Evolutionary conservation across 352 stramenopile species (phyloP).

Genomic region (Globisporangium alternatum): DNA sequence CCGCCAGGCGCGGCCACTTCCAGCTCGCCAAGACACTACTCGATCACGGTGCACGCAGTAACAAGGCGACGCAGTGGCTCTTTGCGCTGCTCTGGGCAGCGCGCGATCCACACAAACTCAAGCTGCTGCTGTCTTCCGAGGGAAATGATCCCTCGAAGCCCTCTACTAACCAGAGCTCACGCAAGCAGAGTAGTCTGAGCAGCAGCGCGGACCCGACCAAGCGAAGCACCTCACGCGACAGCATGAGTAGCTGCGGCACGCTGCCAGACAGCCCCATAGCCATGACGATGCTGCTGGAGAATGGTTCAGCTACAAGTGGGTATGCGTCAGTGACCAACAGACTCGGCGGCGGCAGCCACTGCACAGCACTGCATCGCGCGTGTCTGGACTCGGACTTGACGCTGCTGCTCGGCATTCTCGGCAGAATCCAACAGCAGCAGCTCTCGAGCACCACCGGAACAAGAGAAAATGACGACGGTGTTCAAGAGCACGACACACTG

Average conservation of each 20-base stretch:
- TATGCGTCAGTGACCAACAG: not conserved
- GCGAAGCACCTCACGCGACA: not conserved
- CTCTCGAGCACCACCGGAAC: not conserved
- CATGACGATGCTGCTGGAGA: not conserved
- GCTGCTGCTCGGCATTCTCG: constrained; percentile 3
- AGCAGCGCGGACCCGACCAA: not conserved
- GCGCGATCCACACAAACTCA: constrained; percentile 26
- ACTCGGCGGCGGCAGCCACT: not conserved
- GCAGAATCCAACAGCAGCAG: not conserved
- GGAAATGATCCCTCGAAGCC: not conserved
- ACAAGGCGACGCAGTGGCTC: constrained; percentile 19
- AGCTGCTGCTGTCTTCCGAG: constrained; percentile 23
- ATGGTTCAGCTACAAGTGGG: not conserved
- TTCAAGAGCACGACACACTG: not conserved
- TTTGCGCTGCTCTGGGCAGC: constrained; percentile 20
- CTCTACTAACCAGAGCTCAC: not conserved
- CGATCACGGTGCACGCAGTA: constrained; percentile 26
- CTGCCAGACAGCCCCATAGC: constrained; percentile 10
- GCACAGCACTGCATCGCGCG: constrained; percentile 8
- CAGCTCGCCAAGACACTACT: constrained; percentile 29
- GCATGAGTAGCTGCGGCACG: constrained; percentile 10
- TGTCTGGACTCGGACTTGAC: constrained; percentile 10
- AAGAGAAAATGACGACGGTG: not conserved
- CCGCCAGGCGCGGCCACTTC: constrained; percentile 29
- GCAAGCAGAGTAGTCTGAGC: not conserved